A percentile compares a stretch with the other conserved stretches of the same genome.
Conservation (phyloP, 805 yeast genomes). For the Myxozyma sirexii region DNA sequence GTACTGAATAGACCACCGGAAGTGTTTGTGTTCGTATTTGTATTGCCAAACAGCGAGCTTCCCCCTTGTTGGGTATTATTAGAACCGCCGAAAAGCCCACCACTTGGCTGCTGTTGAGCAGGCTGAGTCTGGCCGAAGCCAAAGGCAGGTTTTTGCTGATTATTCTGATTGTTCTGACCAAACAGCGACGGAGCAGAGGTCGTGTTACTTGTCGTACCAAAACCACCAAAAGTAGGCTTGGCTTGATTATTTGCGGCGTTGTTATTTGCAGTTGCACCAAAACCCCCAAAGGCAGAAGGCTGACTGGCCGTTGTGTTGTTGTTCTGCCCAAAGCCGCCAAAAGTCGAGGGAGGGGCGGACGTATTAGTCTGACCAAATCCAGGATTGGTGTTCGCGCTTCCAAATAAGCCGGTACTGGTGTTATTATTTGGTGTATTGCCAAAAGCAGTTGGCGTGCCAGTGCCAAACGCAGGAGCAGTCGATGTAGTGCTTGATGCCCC, state of each 20-base stretch:
- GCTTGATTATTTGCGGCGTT: constrained; percentile 20
- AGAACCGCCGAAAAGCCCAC: constrained; percentile 46
- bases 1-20: constrained; percentile 36
- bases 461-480: constrained; percentile 38
- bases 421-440: constrained; percentile 35
- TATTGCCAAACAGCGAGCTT: constrained; percentile 38
- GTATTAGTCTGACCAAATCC: constrained; percentile 41
- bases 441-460: constrained; percentile 33
- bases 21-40: constrained; percentile 32
- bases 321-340: constrained; percentile 39
- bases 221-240: constrained; percentile 38
- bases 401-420: constrained; percentile 43
- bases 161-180: constrained; percentile 28
- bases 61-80: constrained; percentile 35
- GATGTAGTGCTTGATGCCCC: constrained; percentile 41
- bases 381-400: constrained; percentile 37
- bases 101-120: constrained; percentile 18
- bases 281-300: constrained; percentile 31
- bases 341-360: constrained; percentile 35
- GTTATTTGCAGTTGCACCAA: constrained; percentile 26
- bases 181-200: constrained; percentile 20
- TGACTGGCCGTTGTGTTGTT: constrained; percentile 33
- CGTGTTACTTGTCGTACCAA: constrained; percentile 39
- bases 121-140: constrained; percentile 28
- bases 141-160: constrained; percentile 23